A percentile compares a stretch with the other conserved stretches of the same genome.
phyloP scores from a whole-genome alignment of 257 asterid genomes.

The Perilla frutescens region DNA sequence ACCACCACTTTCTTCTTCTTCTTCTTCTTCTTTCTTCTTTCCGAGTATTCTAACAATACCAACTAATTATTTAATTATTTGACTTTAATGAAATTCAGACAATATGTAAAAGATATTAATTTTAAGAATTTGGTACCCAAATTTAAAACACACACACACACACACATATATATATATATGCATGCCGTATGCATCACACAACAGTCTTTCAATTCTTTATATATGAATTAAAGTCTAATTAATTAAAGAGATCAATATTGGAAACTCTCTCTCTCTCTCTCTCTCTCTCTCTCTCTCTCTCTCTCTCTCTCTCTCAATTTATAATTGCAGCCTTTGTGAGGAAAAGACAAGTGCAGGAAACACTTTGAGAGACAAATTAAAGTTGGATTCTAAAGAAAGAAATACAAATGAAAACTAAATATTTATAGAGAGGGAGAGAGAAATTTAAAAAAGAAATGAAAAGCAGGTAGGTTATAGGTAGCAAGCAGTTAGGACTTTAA shows the following conservation, averaged over 20 bases:
- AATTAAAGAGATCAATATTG: not conserved
- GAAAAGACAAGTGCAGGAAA: conserved; percentile 45
- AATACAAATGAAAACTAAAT: not conserved
- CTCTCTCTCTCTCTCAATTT: too few relatives aligned
- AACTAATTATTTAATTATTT: too few relatives aligned
- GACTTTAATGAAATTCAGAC: too few relatives aligned
- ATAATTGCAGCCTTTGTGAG: conserved; percentile 39
- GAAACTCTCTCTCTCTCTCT: conserved; percentile 4
- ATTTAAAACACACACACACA: not conserved
- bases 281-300: conserved; percentile 4
- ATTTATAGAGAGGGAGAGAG: conserved; percentile 20
- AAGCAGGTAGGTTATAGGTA: too few relatives aligned
- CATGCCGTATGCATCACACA: conserved; percentile 1
- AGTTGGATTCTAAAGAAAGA: conserved; percentile 31
- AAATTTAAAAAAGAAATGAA: too few relatives aligned
- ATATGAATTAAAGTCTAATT: conserved; percentile 36
- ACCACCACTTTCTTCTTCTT: conserved; percentile 54
- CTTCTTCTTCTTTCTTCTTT: too few relatives aligned
- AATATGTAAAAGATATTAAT: not conserved
- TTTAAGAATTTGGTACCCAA: not conserved
- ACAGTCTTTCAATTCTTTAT: conserved; percentile 28
- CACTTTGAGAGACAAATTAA: conserved; percentile 31
- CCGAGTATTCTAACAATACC: too few relatives aligned
- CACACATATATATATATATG: not conserved
- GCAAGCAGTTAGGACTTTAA: not conserved